Conservation (phyloP, 352 stramenopile genomes). For the Phytophthora pini region DNA sequence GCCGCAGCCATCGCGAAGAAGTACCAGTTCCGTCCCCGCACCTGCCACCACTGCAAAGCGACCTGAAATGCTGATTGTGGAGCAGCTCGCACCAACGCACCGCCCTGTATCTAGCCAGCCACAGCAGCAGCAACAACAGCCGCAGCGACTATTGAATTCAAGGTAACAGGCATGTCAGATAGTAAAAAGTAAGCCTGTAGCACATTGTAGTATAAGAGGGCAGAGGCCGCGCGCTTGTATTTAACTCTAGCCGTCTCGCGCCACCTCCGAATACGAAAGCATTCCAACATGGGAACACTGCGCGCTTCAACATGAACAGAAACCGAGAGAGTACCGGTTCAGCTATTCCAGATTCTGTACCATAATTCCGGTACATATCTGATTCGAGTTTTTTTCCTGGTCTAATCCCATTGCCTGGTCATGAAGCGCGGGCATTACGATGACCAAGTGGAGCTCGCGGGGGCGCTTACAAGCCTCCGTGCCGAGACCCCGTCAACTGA, state of each 20-base stretch:
- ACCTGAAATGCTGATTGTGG: slow-evolving; percentile 45
- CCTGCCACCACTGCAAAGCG: slow-evolving; percentile 29
- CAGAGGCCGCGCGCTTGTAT: slow-evolving; percentile 34
- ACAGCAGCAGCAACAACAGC: slow-evolving; percentile 41
- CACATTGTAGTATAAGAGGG: slow-evolving; percentile 48
- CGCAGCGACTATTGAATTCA: slow-evolving; percentile 48
- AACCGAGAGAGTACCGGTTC: background rate
- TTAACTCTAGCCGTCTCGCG: slow-evolving; percentile 26
- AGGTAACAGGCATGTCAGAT: slow-evolving; percentile 50
- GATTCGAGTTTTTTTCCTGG: slow-evolving; percentile 1
- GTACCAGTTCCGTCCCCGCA: slow-evolving; percentile 12
- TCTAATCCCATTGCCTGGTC: slow-evolving; percentile 2
- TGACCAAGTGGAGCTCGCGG: slow-evolving; percentile 16
- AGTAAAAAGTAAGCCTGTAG: slow-evolving; percentile 51
- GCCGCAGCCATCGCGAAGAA: slow-evolving; percentile 24
- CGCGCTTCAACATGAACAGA: background rate
- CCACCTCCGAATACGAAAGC: slow-evolving; percentile 37
- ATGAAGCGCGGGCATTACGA: slow-evolving; percentile 11
- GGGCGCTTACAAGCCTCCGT: slow-evolving; percentile 12
- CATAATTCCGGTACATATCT: background rate
- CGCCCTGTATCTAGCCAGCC: slow-evolving; percentile 34
- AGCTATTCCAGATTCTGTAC: slow-evolving; percentile 2
- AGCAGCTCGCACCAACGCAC: slow-evolving; percentile 38
- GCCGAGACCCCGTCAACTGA: background rate
- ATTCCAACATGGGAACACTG: background rate